phyloP scores from a whole-genome alignment of 495 filamentous ascomycete genomes.

The Bacidia rubella region DNA sequence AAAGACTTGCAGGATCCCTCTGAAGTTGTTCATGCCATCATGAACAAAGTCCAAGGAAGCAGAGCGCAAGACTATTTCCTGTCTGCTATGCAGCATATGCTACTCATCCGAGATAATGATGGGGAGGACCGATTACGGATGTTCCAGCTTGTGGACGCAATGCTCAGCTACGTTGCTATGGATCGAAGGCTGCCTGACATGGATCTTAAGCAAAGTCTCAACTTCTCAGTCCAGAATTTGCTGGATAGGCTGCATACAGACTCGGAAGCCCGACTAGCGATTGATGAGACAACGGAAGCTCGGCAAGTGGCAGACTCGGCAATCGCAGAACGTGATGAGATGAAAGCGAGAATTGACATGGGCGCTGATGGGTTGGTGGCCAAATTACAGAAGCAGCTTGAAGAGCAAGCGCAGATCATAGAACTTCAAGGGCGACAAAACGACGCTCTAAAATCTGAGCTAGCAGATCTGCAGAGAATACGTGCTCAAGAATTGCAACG shows the following conservation, averaged over 20 bases:
- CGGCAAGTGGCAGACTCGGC: slow-evolving; percentile 89
- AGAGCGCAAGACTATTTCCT: slow-evolving; percentile 90
- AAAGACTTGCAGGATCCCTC: slow-evolving; percentile 89
- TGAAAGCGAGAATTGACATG: slow-evolving; percentile 81
- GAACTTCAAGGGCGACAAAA: slow-evolving; percentile 75
- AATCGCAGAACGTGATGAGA: slow-evolving; percentile 91
- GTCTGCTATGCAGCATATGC: slow-evolving; percentile 86
- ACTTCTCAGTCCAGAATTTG: slow-evolving; percentile 91
- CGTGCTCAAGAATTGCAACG: slow-evolving; percentile 87
- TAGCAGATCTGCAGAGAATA: slow-evolving; percentile 73
- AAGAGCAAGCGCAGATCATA: slow-evolving; percentile 82
- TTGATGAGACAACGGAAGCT: slow-evolving; percentile 79
- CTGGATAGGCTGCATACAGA: slow-evolving; percentile 94
- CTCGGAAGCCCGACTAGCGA: slow-evolving; percentile 77
- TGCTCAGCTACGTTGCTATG: slow-evolving; percentile 99
- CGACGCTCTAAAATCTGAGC: slow-evolving; percentile 74
- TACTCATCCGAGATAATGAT: slow-evolving; percentile 85
- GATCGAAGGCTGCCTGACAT: slow-evolving; percentile 90
- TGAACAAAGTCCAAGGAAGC: slow-evolving; percentile 68
- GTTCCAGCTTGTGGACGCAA: slow-evolving; percentile 96
- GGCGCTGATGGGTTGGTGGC: slow-evolving; percentile 88
- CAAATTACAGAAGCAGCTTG: slow-evolving; percentile 83
- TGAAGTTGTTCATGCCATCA: slow-evolving; percentile 89
- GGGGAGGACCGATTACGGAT: slow-evolving; percentile 84
- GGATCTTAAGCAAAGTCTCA: slow-evolving; percentile 92